Base-by-base conservation (phyloP, 345 rosid species). In the Eucalyptus victrix region DNA sequence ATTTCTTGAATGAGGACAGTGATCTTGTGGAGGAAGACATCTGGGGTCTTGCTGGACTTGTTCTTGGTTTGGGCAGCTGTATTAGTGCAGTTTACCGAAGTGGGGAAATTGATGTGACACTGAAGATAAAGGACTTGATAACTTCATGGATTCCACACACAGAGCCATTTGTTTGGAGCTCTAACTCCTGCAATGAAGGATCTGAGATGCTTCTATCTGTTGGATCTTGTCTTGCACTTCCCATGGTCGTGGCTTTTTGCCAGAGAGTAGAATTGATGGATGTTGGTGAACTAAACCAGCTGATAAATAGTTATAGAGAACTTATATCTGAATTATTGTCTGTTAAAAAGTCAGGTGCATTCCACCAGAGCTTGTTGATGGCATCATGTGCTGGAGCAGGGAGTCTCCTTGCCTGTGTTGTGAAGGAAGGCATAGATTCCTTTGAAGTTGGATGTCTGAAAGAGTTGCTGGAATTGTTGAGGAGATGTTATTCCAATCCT, bases 11-110 rank as follows among this genome's bases (percentile, higher is more conserved):
- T 90, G 96, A 92, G 88, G 91, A 92, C 83, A 10, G 28, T 89
- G 94, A 93, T 91, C 94, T 94, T 53, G 89, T 95, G 90, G 98
- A 95, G 93, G 96, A 96, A 93, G 99, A 97, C 93, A 91, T 91
- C 80, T 97, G 99, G 99, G 99, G 99, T 89, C 94, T 96, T 90
- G 94, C 96, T 91, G 99, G 99, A 88, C 97, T 97, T 83, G 93
- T 95, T 89, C 90, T 97, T 91, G 99, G 99, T 88, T 91, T 97
- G 93, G 99, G 96, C 76, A 94, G 94, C 91, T 94, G 95, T 89
- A 91, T 96, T 89, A 92, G 93, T 90, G 98, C 97, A 81, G 90
- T 97, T 60, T 97, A 94, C 91, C 94, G 97, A 94, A 94, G 95
- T 91, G 98, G 98, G 87, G 94, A 90, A 90, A 92, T 93, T 93